Percentiles rank a stretch among this genome's conserved stretches.
Conservation (phyloP, 495 filamentous ascomycete genomes). For the Xylaria curta region DNA sequence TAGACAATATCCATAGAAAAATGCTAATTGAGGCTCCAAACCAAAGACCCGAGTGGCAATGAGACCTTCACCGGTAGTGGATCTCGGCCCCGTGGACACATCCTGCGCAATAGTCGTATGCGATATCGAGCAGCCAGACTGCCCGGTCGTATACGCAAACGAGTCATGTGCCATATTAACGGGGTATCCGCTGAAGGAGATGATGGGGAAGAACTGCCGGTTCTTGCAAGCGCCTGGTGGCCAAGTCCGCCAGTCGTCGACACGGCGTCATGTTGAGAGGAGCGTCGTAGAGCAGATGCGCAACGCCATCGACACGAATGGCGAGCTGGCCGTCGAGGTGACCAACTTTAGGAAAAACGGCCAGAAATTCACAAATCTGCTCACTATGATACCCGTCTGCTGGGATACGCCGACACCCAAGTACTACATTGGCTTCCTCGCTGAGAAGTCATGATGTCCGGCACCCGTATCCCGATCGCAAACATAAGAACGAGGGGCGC, state of each 20-base stretch:
- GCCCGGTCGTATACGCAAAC: conserved; percentile 58
- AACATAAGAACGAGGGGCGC: background rate
- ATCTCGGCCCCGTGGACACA: conserved; percentile 54
- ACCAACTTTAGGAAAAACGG: conserved; percentile 59
- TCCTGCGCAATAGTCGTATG: conserved; percentile 57
- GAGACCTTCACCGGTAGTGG: conserved; percentile 52
- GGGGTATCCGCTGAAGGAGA: conserved; percentile 50
- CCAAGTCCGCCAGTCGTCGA: conserved; percentile 36
- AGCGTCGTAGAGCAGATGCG: conserved; percentile 47
- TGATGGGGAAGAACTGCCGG: conserved; percentile 58
- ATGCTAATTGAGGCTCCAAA: conserved; percentile 9
- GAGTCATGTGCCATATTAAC: conserved; percentile 51
- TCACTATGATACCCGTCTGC: conserved; percentile 56
- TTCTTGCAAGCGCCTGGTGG: conserved; percentile 56
- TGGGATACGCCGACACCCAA: conserved; percentile 35
- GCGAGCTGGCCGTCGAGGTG: conserved; percentile 52
- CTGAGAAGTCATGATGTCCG: conserved; percentile 7
- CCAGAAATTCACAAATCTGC: conserved; percentile 50
- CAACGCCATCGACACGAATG: conserved; percentile 44
- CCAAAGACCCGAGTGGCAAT: conserved; percentile 45
- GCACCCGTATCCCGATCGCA: background rate
- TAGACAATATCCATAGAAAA: background rate
- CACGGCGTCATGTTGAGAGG: conserved; percentile 45
- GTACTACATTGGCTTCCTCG: conserved; percentile 51
- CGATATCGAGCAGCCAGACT: conserved; percentile 51